Evolutionary conservation across 116 monocot genomes (phyloP).

Genomic region (Papilionanthe hybrid): DNA sequence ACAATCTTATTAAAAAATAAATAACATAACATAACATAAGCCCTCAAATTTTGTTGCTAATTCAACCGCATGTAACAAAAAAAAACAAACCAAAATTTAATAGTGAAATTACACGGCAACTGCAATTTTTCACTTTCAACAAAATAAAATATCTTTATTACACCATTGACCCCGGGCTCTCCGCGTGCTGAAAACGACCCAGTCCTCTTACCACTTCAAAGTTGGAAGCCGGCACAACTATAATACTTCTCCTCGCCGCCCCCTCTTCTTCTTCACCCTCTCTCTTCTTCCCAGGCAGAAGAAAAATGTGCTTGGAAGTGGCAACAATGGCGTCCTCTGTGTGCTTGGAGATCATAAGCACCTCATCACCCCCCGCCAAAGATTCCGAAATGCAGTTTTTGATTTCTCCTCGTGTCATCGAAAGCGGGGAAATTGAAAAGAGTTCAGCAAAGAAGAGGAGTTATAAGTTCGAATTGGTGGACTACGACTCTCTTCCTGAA

Average conservation of each 20-base stretch:
- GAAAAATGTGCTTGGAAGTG: slow-evolving; percentile 6
- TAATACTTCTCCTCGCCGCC: not conserved
- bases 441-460: not conserved
- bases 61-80: too few relatives aligned
- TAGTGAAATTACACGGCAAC: too few relatives aligned
- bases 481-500: slow-evolving; percentile 15
- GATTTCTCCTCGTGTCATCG: not conserved
- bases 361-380: not conserved
- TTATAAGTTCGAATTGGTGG: slow-evolving; percentile 12
- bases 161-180: not conserved
- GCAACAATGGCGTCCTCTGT: slow-evolving; percentile 9
- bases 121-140: too few relatives aligned
- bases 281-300: not conserved
- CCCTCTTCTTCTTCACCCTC: not conserved
- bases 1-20: too few relatives aligned
- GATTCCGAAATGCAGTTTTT: not conserved
- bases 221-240: slow-evolving; percentile 2
- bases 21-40: too few relatives aligned
- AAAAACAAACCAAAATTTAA: too few relatives aligned
- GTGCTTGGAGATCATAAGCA: slow-evolving; percentile 1
- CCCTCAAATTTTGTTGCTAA: too few relatives aligned
- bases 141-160: too few relatives aligned
- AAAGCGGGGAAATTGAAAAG: not conserved
- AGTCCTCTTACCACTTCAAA: not conserved
- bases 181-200: not conserved